Evolutionary conservation across 2,329 filamentous ascomycete genomes (phyloP).

Genomic region (Chrysosporium queenslandicum): DNA sequence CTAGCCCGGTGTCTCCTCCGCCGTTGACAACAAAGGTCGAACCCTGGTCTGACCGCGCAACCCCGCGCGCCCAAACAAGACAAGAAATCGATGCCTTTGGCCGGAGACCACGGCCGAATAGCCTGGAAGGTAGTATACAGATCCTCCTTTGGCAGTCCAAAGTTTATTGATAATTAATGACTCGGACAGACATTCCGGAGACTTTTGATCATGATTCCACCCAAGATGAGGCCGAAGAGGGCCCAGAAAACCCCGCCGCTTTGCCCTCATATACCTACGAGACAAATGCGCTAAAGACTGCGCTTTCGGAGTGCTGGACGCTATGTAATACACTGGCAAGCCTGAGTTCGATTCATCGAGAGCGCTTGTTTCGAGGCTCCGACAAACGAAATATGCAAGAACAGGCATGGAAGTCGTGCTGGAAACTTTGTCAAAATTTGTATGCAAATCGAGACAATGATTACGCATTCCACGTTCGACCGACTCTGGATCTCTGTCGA

Average conservation of each 20-base stretch:
- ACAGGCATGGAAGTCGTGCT: conserved; percentile 86
- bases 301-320: conserved; percentile 83
- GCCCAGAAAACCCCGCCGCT: conserved; percentile 25
- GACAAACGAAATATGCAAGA: conserved; percentile 69
- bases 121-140: conserved; percentile 63
- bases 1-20: conserved; percentile 51
- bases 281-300: conserved; percentile 58
- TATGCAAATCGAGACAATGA: conserved; percentile 72
- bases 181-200: conserved; percentile 28
- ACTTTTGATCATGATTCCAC: conserved; percentile 19
- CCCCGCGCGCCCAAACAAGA: conserved; percentile 72
- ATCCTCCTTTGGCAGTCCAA: background rate
- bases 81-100: conserved; percentile 57
- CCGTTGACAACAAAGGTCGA: conserved; percentile 66
- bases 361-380: conserved; percentile 65
- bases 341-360: conserved; percentile 72
- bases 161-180: conserved; percentile 22
- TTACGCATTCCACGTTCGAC: conserved; percentile 56
- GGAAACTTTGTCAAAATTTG: conserved; percentile 80
- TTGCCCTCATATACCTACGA: conserved; percentile 46
- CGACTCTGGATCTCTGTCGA: conserved; percentile 74
- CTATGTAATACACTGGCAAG: conserved; percentile 83
- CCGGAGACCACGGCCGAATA: conserved; percentile 52
- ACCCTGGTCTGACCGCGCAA: conserved; percentile 57
- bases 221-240: conserved; percentile 17